Evolutionary conservation across 306 rosid species (phyloP), one percentile per base, ranked within the genome.

Genomic region (Ochetophila trinervis): DNA sequence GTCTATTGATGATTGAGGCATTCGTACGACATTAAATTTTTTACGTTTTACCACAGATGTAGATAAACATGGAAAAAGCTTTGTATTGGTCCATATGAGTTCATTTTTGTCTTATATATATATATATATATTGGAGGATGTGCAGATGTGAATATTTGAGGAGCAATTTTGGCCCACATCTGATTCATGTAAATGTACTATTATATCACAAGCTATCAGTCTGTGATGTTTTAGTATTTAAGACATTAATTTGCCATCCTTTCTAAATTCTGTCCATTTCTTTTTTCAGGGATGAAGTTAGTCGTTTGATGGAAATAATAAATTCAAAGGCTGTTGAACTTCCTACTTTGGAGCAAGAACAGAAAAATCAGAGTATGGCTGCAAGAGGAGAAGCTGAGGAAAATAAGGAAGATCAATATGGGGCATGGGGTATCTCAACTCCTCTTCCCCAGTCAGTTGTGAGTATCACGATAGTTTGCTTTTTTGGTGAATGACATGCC

Each of bases 261-360:
- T 12, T 67, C 60, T 72, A n/a, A 73, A 54, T 45, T 64, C 17
- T 1, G 15, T 27, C 11, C 20, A 42, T 66, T 48, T 15, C n/a
- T n/a, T 45, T 44, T 49, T 85, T 79, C 79, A 92, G 98, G 78
- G 91, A 82, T 54, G 96, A 92, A 83, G 76, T 77, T 27, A 60
- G 75, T 72, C 91, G 16, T 56, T 72, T 93, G 68, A 74, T 87
- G 85, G 84, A 69, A 65, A 68, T 93, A 53, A 63, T 93, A 71
- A 82, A 81, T 54, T 93, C 96, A 22, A 89, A 84, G 85, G 84
- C 76, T 42, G 70, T 74, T 60, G 90, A 82, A 56, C 76, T 60
- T 77, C 76, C 83, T 53, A 68, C 53, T 70, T 60, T 17, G 71
- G 84, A 65, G 35, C 53, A 63, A 19, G 81, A 64, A 74, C 74